A percentile compares a stretch with the other conserved stretches of the same genome.
Conservation (phyloP, 805 yeast genomes). For the Teunomyces tritomae region DNA sequence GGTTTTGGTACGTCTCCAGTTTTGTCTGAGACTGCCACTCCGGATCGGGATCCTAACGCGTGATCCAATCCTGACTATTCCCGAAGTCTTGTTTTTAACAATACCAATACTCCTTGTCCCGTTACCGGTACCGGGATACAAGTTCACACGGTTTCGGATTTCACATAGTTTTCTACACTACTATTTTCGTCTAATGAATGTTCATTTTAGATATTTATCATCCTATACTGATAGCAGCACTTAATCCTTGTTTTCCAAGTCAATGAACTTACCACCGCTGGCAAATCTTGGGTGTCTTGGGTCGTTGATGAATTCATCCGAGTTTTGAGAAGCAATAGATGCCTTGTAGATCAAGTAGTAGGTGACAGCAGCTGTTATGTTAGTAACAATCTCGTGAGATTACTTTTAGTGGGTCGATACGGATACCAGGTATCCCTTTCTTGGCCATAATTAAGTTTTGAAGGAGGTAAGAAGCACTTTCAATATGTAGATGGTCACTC, state of each 20-base stretch:
- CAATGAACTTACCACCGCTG: slow-evolving; percentile 43
- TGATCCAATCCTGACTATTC: too few relatives aligned
- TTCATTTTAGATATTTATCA: slow-evolving; percentile 2
- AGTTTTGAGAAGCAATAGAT: slow-evolving; percentile 64
- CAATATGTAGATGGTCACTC: too few relatives aligned
- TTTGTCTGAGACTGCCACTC: too few relatives aligned
- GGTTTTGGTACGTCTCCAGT: too few relatives aligned
- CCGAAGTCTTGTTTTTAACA: too few relatives aligned
- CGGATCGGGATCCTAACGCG: too few relatives aligned
- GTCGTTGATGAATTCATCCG: slow-evolving; percentile 84
- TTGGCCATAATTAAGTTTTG: neutral
- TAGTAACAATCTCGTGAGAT: slow-evolving; percentile 15
- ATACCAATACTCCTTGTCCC: too few relatives aligned
- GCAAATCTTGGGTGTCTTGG: slow-evolving; percentile 94
- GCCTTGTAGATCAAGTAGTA: slow-evolving; percentile 70
- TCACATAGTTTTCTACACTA: neutral
- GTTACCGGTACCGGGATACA: neutral
- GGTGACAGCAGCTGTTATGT: slow-evolving; percentile 50
- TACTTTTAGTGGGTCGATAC: too few relatives aligned
- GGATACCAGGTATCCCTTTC: too few relatives aligned
- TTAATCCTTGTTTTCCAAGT: slow-evolving; percentile 23
- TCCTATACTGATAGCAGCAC: neutral
- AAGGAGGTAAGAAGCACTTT: too few relatives aligned
- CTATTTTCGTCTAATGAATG: slow-evolving; percentile 1
- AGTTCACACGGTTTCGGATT: neutral